Base-by-base conservation (phyloP, 345 rosid genomes). In the Jatropha curcas region DNA sequence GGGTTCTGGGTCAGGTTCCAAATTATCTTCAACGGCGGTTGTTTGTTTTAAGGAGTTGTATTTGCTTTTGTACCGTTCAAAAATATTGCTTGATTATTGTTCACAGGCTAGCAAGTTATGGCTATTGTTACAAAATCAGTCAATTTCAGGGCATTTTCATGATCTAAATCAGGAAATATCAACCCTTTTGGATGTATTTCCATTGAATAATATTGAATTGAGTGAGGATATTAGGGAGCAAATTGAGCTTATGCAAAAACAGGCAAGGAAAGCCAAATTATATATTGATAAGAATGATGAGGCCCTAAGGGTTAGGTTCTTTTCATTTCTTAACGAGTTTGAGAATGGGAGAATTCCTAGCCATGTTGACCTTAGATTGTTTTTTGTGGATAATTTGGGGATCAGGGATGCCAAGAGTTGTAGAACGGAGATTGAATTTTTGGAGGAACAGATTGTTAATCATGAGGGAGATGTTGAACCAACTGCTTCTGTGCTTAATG, bases 101-200 rank as follows among this genome's bases (percentile, higher is more conserved):
- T 70, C 75, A 2, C 92, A 88, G 25, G 90, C 98, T 10, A 89
- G 98, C 81, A 96, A 89, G 89, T 74, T 93, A 25, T 96, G 99
- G 99, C 81, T 96, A 0, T 71, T 96, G 88, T 85, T 93, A 48
- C 97, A 96, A 74, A 91, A 86, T 61, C 91, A 86, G 28, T 78
- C 91, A 2, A 87, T 96, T 78, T 88, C 97, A 17, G 97, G 97
- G 14, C 94, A 96, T 84, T 96, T 93, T 79, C 97, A 96, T 77
- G 98, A 93, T 77, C 78, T 93, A 86, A 87, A 93, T 77, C 94
- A 88, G 76, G 99, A 96, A 65, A 87, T 91, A 30, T 82, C 83
- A 16, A 96, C 98, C 71, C 97, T 93, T 55, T 78, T 96, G 77
- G 99, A 96, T 82, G 98, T 93, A 35, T 85, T 96, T 68, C 97